phyloP scores from a whole-genome alignment of 305 asterid species.

The Fraxinus albicans region DNA sequence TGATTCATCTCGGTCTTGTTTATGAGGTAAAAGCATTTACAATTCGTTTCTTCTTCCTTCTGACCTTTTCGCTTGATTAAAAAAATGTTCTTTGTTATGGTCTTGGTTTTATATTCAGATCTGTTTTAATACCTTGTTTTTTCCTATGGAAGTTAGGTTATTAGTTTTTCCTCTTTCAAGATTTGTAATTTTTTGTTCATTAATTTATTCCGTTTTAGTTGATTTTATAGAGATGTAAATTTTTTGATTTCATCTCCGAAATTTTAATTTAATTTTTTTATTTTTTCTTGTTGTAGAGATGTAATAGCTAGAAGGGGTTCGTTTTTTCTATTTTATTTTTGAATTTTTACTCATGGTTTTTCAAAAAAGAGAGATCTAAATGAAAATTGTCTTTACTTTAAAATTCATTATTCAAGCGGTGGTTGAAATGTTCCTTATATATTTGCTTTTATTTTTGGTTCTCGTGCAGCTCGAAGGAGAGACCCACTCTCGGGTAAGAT shows the following conservation, averaged over 20 bases:
- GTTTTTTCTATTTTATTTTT: background rate
- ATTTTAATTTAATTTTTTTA: background rate
- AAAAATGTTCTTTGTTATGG: background rate
- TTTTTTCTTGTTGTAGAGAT: background rate
- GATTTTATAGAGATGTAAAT: background rate
- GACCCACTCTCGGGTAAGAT: conserved; percentile 99
- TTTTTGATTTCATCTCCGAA: background rate
- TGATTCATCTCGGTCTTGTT: conserved; percentile 1
- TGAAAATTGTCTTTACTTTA: background rate
- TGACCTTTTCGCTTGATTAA: background rate
- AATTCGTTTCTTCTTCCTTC: background rate
- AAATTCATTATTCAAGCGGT: background rate
- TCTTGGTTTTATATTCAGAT: conserved; percentile 22
- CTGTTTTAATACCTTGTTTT: conserved; percentile 14
- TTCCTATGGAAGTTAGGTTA: background rate
- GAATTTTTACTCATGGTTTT: background rate
- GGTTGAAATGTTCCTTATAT: conserved; percentile 5
- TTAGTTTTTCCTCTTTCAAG: background rate
- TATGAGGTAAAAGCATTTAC: background rate
- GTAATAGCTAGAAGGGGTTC: conserved; percentile 6
- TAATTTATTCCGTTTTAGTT: background rate
- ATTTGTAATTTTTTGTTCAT: background rate
- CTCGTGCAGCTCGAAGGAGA: conserved; percentile 98
- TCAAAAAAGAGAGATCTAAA: conserved; percentile 23
- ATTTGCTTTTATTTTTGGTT: conserved; percentile 24